Base-by-base conservation (phyloP, 1,284 basidiomycete species). In the Papiliotrema flavescens region DNA sequence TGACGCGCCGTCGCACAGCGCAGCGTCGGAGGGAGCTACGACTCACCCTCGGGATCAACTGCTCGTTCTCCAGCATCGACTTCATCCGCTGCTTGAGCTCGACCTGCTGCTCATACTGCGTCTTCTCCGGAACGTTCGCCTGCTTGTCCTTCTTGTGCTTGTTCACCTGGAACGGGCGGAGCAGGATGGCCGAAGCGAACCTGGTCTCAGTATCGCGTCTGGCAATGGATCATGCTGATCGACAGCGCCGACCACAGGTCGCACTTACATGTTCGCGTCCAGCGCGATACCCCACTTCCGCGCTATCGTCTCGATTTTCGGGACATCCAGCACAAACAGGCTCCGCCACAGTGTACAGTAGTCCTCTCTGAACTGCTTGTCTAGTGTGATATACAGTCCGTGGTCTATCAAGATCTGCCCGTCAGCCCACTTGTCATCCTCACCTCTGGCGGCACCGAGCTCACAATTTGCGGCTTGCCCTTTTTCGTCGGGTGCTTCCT, bases 301-400 rank as follows among this genome's bases (percentile, higher is more conserved):
- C 11, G 87, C 84, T 37, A 90, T 84, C 34, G 72, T 66, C 55
- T 86, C 82, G 14, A 90, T 83, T 6, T 79, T 79, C 0, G 76
- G 74, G 60, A 85, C 83, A 71, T 94, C 88, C 8, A 83, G 80
- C 0, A 83, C 81, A 44, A 94, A 82, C 59, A 94, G 80, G 0
- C 83, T 85, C 49, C 85, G 80, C 91, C 90, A 94, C 1, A 94
- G 78, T 4, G 80, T 78, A 17, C 87, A 87, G 78, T 90, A 91
- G 53, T 91, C 82, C 40, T 80, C 78, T 56, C 82, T 81, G 71
- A 92, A 88, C 2, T 79, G 66, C 20, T 83, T 80, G n/a, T 81
- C 73, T 2, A 88, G 80, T 3, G 79, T 79, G 28, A 91, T 88
- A 66, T 90, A 94, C 19, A 95, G 78, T 0, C 91, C 91, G 69